A percentile compares a stretch with the other conserved stretches of the same genome.
These are phyloP conservation scores for Fomitopsis pinicola DNA, from an alignment of 1,284 basidiomycete species.

Conservation along the genomic window DNA sequence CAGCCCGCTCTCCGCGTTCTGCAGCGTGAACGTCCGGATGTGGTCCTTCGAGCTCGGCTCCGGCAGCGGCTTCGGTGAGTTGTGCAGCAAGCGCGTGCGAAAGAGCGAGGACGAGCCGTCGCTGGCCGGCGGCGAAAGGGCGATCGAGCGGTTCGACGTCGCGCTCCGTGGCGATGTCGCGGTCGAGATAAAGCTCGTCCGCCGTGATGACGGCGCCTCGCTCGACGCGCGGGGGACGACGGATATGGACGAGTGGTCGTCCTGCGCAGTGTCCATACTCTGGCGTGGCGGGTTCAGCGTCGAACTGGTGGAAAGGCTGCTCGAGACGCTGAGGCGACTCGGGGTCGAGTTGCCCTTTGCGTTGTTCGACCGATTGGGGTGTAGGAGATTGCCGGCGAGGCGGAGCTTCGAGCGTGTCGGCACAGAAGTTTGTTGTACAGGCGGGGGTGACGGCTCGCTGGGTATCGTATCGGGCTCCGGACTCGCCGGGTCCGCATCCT, in stretches of 20 bases:
- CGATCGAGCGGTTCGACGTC: slow-evolving; percentile 8
- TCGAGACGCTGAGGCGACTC: not conserved
- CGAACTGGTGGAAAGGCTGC: not conserved
- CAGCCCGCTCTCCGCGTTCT: slow-evolving; percentile 88
- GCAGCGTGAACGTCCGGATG: slow-evolving; percentile 73
- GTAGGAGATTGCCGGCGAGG: slow-evolving; percentile 22
- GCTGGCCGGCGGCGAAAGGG: slow-evolving; percentile 10
- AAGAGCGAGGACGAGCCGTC: slow-evolving; percentile 13
- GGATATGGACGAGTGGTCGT: slow-evolving; percentile 12
- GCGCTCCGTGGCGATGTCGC: slow-evolving; percentile 7
- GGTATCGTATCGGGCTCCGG: not conserved
- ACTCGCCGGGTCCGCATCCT: slow-evolving; percentile 7
- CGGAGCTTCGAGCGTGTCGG: slow-evolving; percentile 21
- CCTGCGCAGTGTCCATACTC: slow-evolving; percentile 16
- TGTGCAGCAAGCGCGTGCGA: slow-evolving; percentile 13
- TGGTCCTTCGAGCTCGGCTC: slow-evolving; percentile 46
- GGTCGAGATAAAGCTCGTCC: slow-evolving; percentile 8
- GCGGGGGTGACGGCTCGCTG: not conserved
- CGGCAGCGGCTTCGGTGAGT: slow-evolving; percentile 23
- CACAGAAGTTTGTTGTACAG: slow-evolving; percentile 2
- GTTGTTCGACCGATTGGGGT: slow-evolving; percentile 13
- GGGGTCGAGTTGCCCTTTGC: slow-evolving; percentile 2
- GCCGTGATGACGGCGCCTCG: slow-evolving; percentile 19
- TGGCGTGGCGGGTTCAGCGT: slow-evolving; percentile 15
- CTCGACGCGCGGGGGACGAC: slow-evolving; percentile 13